These are phyloP conservation scores for Neocatenulostroma microsporum DNA, from an alignment of 2,329 filamentous ascomycete genomes.

Conservation along the genomic window DNA sequence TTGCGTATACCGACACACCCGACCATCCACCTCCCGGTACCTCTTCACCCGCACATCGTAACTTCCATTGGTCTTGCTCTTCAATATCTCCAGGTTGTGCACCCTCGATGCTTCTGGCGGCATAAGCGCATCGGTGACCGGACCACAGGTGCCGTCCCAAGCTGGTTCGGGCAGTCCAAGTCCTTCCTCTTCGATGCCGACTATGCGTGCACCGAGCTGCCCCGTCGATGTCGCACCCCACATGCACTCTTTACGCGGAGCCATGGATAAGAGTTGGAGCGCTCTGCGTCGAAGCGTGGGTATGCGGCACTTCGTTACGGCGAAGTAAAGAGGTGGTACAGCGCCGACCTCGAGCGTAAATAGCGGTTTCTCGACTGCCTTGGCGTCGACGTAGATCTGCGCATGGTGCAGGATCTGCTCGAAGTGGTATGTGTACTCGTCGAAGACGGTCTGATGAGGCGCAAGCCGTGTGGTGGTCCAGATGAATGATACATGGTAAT, in stretches of 20 bases:
- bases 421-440: conserved; percentile 18
- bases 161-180: conserved; percentile 11
- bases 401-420: conserved; percentile 13
- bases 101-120: conserved; percentile 12
- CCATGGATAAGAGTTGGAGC: conserved; percentile 14
- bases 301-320: conserved; percentile 19
- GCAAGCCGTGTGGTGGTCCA: conserved; percentile 15
- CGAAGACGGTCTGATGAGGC: conserved; percentile 13
- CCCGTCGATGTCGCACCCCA: conserved; percentile 15
- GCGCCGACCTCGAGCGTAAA: conserved; percentile 23
- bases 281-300: conserved; percentile 17
- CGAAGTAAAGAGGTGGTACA: conserved; percentile 18
- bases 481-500: conserved; percentile 15
- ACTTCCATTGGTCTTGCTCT: conserved; percentile 7
- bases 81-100: conserved; percentile 12
- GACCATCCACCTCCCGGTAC: conserved; percentile 6
- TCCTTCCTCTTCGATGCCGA: conserved; percentile 20
- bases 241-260: conserved; percentile 19
- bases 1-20: conserved; percentile 4
- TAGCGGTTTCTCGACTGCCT: conserved; percentile 6
- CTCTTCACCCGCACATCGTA: conserved; percentile 13
- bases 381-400: conserved; percentile 10
- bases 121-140: conserved; percentile 9
- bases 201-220: conserved; percentile 12
- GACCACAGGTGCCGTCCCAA: background rate